Percentiles rank a stretch among this genome's conserved stretches.
Evolutionary conservation across 257 asterid genomes (phyloP).

Genomic region (Jacaranda mimosifolia): DNA sequence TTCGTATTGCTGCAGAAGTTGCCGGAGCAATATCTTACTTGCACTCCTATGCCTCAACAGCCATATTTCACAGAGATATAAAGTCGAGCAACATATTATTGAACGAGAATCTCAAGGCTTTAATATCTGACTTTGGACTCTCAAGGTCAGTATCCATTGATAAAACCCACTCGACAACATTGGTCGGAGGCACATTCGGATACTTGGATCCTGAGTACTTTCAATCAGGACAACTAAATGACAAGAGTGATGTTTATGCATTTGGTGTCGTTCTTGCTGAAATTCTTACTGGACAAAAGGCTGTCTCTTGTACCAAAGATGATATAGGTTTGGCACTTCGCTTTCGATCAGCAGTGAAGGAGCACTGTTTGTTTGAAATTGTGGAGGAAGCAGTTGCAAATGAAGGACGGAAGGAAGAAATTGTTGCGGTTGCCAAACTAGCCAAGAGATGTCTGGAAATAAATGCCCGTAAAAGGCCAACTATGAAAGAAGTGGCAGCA

Average conservation of each 20-base stretch:
- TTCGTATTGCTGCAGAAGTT: constrained; percentile 49
- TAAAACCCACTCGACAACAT: constrained; percentile 41
- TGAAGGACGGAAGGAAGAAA: constrained; percentile 32
- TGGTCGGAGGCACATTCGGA: constrained; percentile 54
- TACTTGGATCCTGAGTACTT: constrained; percentile 54
- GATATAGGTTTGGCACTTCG: constrained; percentile 43
- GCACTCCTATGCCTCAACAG: constrained; percentile 50
- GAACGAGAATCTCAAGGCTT: constrained; percentile 45
- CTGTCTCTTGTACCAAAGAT: constrained; percentile 10
- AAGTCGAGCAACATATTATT: constrained; percentile 51
- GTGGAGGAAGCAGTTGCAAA: constrained; percentile 26
- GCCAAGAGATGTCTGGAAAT: constrained; percentile 34
- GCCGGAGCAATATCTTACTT: constrained; percentile 52
- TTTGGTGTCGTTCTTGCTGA: constrained; percentile 54
- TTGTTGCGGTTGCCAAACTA: constrained; percentile 38
- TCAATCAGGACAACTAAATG: constrained; percentile 46
- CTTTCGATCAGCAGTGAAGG: constrained; percentile 37
- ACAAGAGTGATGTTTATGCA: constrained; percentile 54
- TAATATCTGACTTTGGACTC: constrained; percentile 48
- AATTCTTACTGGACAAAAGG: constrained; percentile 46
- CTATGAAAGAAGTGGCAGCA: constrained; percentile 50
- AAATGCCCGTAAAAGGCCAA: constrained; percentile 44
- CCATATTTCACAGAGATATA: constrained; percentile 51
- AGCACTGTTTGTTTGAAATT: constrained; percentile 31
- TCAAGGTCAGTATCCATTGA: constrained; percentile 45